phyloP scores from a whole-genome alignment of 495 filamentous ascomycete genomes.

The Pyrenula massariospora region DNA sequence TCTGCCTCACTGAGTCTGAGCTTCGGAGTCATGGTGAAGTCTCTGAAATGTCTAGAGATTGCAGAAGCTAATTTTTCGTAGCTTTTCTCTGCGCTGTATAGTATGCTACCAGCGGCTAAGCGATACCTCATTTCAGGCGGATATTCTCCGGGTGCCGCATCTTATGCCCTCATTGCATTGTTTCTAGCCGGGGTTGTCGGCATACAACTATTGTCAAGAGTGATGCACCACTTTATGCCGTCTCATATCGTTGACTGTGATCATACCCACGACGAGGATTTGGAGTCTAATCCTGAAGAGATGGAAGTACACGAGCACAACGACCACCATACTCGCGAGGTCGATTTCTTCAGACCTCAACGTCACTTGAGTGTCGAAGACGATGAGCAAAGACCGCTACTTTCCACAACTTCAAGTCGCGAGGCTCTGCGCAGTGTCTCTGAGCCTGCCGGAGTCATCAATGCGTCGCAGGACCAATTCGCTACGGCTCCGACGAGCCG shows the following conservation, averaged over 20 bases:
- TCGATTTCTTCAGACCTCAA: conserved; percentile 3
- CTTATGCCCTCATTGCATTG: conserved; percentile 60
- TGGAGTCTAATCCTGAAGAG: conserved; percentile 21
- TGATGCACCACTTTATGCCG: conserved; percentile 75
- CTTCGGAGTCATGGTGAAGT: conserved; percentile 89
- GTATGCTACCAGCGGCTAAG: conserved; percentile 81
- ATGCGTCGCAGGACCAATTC: neutral
- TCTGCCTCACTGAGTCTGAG: conserved; percentile 82
- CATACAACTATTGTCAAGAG: conserved; percentile 66
- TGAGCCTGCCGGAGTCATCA: neutral
- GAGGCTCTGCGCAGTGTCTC: neutral
- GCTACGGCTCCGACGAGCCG: conserved; percentile 2
- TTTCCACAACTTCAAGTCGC: conserved; percentile 5
- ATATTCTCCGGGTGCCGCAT: conserved; percentile 51
- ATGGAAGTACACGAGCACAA: conserved; percentile 8
- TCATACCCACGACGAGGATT: conserved; percentile 56
- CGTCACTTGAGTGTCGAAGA: conserved; percentile 4
- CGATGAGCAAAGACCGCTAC: conserved; percentile 36
- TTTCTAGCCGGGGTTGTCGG: conserved; percentile 76
- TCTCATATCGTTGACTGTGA: conserved; percentile 93
- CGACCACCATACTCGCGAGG: conserved; percentile 9
- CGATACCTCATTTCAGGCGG: conserved; percentile 59
- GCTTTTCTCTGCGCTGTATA: conserved; percentile 89
- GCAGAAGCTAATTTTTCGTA: conserved; percentile 17
- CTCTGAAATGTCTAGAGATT: neutral